These are phyloP conservation scores for Mrakia frigida DNA, from an alignment of 768 basidiomycete species.

Conservation along the genomic window DNA sequence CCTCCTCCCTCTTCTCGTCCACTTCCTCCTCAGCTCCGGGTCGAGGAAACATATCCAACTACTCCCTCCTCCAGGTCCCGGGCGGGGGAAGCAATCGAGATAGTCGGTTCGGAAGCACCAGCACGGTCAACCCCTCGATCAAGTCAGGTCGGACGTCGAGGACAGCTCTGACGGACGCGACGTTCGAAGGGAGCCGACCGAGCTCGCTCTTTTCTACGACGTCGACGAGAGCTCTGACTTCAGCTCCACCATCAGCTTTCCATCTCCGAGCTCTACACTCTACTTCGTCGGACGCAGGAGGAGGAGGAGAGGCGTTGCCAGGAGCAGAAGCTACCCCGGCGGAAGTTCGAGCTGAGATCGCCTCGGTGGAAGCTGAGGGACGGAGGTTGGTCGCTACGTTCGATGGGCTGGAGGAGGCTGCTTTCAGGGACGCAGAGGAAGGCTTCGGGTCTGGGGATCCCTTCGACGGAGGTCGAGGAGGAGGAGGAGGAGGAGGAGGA, in stretches of 20 bases:
- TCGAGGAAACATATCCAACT: not conserved
- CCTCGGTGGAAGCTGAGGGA: slow-evolving; percentile 25
- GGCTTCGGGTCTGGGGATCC: not conserved
- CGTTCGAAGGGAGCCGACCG: not conserved
- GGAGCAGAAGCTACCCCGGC: slow-evolving; percentile 10
- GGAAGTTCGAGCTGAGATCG: slow-evolving; percentile 7
- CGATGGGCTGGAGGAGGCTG: slow-evolving; percentile 14
- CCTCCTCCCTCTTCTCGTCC: slow-evolving; percentile 17
- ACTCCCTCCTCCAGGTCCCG: slow-evolving; percentile 14
- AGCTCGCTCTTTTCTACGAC: slow-evolving; percentile 12
- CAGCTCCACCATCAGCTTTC: slow-evolving; percentile 8
- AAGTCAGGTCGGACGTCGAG: slow-evolving; percentile 13
- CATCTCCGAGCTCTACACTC: slow-evolving; percentile 11
- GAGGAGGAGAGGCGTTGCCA: not conserved
- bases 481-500: not conserved
- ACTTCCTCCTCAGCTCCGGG: not conserved
- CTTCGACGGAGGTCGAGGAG: too few species aligned
- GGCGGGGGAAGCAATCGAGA: slow-evolving; percentile 2
- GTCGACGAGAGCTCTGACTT: not conserved
- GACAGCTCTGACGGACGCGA: slow-evolving; percentile 2
- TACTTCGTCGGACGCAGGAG: not conserved
- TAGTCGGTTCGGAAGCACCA: not conserved
- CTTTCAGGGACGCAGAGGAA: not conserved
- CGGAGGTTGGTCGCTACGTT: slow-evolving; percentile 20
- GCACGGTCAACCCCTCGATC: not conserved